Evolutionary conservation across 2,329 filamentous ascomycete genomes (phyloP).

Genomic region (Lasiodiplodia gonubiensis): DNA sequence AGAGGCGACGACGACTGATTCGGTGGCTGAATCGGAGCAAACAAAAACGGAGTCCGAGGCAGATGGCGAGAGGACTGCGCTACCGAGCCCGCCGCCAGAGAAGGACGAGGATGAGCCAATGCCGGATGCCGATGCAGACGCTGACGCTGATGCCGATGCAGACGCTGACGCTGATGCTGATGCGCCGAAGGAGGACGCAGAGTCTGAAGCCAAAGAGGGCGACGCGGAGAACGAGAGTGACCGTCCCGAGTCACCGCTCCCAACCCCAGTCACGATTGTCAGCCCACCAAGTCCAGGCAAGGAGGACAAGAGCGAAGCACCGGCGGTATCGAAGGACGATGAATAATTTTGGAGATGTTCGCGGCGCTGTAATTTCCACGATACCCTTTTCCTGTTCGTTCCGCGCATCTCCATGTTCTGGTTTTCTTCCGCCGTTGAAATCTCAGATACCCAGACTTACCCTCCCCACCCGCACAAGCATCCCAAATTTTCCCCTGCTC

Average conservation of each 20-base stretch:
- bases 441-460: conserved; percentile 21
- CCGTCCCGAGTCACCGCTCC: conserved; percentile 24
- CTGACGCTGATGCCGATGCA: conserved; percentile 11
- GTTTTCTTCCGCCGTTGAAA: conserved; percentile 6
- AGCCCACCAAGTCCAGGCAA: conserved; percentile 44
- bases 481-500: not conserved
- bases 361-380: conserved; percentile 3
- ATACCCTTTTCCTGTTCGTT: conserved; percentile 11
- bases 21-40: conserved; percentile 15
- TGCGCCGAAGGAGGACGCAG: not conserved
- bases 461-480: not conserved
- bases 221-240: conserved; percentile 1
- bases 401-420: not conserved
- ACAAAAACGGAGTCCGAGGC: conserved; percentile 11
- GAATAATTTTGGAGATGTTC: conserved; percentile 7
- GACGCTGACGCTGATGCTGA: conserved; percentile 9
- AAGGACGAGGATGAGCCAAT: conserved; percentile 33
- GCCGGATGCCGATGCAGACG: conserved; percentile 24
- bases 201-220: conserved; percentile 17
- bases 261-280: conserved; percentile 44
- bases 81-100: conserved; percentile 44
- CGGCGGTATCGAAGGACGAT: conserved; percentile 5
- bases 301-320: not conserved
- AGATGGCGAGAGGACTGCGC: conserved; percentile 34
- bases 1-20: conserved; percentile 11